Evolutionary conservation across 2,329 filamentous ascomycete species (phyloP).

Genomic region (Alternaria metachromatica): DNA sequence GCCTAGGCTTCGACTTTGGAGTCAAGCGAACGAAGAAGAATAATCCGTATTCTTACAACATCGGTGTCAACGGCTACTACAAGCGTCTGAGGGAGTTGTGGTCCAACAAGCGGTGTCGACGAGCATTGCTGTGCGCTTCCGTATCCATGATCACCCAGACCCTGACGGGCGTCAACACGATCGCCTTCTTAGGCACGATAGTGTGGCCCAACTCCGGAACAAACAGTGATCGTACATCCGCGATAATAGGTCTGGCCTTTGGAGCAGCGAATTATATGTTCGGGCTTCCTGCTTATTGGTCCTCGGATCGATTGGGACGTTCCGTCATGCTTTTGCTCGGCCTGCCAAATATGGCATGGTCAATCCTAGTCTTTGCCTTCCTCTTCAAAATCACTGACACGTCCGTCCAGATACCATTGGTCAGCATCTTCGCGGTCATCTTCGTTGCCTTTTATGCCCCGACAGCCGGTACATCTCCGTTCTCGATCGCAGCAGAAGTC

Average conservation of each 20-base stretch:
- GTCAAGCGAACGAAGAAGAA: not conserved
- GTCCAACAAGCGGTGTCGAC: slow-evolving; percentile 24
- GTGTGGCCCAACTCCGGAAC: slow-evolving; percentile 18
- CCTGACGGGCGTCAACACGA: slow-evolving; percentile 20
- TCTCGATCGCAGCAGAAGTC: slow-evolving; percentile 31
- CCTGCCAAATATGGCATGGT: slow-evolving; percentile 34
- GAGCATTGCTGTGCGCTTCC: slow-evolving; percentile 23
- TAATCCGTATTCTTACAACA: slow-evolving; percentile 29
- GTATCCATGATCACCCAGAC: slow-evolving; percentile 28
- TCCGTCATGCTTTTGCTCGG: slow-evolving; percentile 27
- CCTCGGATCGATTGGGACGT: slow-evolving; percentile 25
- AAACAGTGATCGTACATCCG: slow-evolving; percentile 10
- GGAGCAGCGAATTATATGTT: slow-evolving; percentile 27
- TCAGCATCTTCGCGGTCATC: slow-evolving; percentile 24
- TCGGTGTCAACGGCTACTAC: slow-evolving; percentile 31
- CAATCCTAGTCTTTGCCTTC: slow-evolving; percentile 29
- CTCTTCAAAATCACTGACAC: slow-evolving; percentile 20
- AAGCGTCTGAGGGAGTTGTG: slow-evolving; percentile 22
- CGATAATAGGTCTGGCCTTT: slow-evolving; percentile 26
- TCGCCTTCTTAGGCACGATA: slow-evolving; percentile 25
- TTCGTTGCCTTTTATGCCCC: slow-evolving; percentile 29
- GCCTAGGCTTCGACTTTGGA: slow-evolving; percentile 11
- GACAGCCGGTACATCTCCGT: slow-evolving; percentile 30
- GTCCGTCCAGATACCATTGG: slow-evolving; percentile 14
- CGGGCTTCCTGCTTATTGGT: slow-evolving; percentile 28